Percentiles rank a stretch among this genome's conserved stretches.
Conservation (phyloP, 192 early-diverging fungal species). For the Coemansia sp. region DNA sequence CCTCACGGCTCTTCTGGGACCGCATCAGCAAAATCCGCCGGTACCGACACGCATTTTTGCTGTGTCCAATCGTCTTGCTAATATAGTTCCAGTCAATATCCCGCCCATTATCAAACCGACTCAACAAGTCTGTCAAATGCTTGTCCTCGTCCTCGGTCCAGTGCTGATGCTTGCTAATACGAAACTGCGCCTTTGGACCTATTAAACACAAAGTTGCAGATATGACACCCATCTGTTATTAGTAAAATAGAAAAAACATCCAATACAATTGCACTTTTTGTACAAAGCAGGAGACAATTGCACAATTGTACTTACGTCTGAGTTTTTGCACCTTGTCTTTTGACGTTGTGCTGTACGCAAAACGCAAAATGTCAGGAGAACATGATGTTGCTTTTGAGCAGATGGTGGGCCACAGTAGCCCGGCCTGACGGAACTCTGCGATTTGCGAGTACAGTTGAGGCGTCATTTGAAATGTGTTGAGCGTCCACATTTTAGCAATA, state of each 20-base stretch:
- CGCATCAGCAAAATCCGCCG: conserved; percentile 37
- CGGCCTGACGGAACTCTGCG: conserved; percentile 32
- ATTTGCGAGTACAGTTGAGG: conserved; percentile 35
- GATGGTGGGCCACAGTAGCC: conserved; percentile 43
- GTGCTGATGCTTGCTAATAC: conserved; percentile 51
- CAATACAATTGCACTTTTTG: background rate
- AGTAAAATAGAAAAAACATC: conserved; percentile 7
- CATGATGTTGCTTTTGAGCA: conserved; percentile 11
- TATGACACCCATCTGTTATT: background rate
- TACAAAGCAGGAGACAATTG: background rate
- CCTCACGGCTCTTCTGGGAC: conserved; percentile 8
- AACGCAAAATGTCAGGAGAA: conserved; percentile 34
- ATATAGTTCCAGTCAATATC: conserved; percentile 53
- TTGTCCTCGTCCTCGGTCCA: conserved; percentile 42
- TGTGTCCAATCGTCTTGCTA: conserved; percentile 44
- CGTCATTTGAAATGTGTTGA: conserved; percentile 36
- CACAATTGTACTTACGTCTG: conserved; percentile 24
- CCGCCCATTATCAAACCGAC: conserved; percentile 18
- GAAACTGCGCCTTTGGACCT: conserved; percentile 43
- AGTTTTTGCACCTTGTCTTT: conserved; percentile 13
- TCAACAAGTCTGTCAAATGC: conserved; percentile 24
- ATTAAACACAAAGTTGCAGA: background rate
- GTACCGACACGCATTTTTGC: conserved; percentile 50
- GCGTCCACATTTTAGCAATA: conserved; percentile 46
- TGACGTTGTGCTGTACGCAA: conserved; percentile 26